Conservation (phyloP, 805 yeast genomes). For the Schwanniomyces occidentalis region DNA sequence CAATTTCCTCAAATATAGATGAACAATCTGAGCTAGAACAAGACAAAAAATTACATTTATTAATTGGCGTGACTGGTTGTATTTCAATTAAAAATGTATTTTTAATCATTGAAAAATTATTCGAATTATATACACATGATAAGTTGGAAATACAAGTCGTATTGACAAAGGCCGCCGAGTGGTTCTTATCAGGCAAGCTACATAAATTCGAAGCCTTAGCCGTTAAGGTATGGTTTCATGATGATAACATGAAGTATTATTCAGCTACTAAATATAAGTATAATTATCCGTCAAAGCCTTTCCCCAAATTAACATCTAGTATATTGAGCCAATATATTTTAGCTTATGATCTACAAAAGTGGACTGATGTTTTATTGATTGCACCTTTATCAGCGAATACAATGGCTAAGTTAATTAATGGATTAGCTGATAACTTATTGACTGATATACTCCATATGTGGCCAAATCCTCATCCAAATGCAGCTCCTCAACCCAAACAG, state of each 20-base stretch:
- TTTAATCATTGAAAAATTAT: conserved; percentile 23
- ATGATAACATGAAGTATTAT: conserved; percentile 18
- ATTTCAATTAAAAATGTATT: conserved; percentile 21
- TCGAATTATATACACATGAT: conserved; percentile 20
- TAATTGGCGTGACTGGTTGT: conserved; percentile 27
- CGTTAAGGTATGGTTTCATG: conserved; percentile 25
- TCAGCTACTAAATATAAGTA: conserved; percentile 11
- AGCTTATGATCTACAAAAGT: conserved; percentile 20
- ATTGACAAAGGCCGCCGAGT: conserved; percentile 24
- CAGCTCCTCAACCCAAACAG: conserved; percentile 2
- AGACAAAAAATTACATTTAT: conserved; percentile 18
- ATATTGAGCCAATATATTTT: conserved; percentile 15
- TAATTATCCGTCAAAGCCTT: conserved; percentile 3
- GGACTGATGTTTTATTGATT: conserved; percentile 28
- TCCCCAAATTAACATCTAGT: conserved; percentile 9
- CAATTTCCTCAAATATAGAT: background rate
- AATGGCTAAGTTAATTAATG: conserved; percentile 24
- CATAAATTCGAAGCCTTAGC: conserved; percentile 20
- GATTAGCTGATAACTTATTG: conserved; percentile 24
- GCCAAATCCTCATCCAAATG: conserved; percentile 17
- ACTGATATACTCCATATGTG: conserved; percentile 23
- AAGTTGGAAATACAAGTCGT: conserved; percentile 25
- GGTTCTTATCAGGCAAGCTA: conserved; percentile 18
- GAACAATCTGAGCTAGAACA: background rate
- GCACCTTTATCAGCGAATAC: conserved; percentile 27